These are phyloP conservation scores for Bruguiera sexangula DNA, from an alignment of 345 rosid genomes.

Conservation along the genomic window DNA sequence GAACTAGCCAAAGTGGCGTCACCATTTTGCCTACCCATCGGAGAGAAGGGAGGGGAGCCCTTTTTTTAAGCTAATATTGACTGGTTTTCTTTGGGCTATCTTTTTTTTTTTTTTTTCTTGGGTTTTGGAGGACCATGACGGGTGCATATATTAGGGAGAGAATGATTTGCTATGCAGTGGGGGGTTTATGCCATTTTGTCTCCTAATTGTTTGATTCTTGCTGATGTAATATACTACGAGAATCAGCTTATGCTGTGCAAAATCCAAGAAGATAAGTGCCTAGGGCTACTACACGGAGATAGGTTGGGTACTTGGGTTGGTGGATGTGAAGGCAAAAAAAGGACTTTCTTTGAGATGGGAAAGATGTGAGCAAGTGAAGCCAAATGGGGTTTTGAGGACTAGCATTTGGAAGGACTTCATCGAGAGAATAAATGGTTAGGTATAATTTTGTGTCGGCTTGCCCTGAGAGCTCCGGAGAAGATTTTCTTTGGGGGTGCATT, in stretches of 20 bases:
- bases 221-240: conserved; percentile 31
- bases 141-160: conserved; percentile 27
- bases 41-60: neutral
- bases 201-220: conserved; percentile 11
- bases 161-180: neutral
- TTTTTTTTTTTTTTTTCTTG: neutral
- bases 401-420: conserved; percentile 45
- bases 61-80: neutral
- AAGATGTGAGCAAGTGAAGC: conserved; percentile 20
- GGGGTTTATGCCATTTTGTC: neutral
- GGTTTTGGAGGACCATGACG: neutral
- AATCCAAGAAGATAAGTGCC: conserved; percentile 40
- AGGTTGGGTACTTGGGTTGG: conserved; percentile 31
- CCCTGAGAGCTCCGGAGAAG: conserved; percentile 31
- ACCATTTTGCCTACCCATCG: conserved; percentile 50
- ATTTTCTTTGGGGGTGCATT: conserved; percentile 15
- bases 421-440: conserved; percentile 47
- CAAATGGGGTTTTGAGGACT: conserved; percentile 31
- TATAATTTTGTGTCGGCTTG: conserved; percentile 26
- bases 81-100: neutral
- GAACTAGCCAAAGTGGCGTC: conserved; percentile 42
- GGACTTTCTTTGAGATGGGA: conserved; percentile 35
- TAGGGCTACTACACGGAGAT: conserved; percentile 21
- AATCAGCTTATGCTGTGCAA: conserved; percentile 35
- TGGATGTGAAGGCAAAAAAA: conserved; percentile 38